A percentile compares a stretch with the other conserved stretches of the same genome.
phyloP scores from a whole-genome alignment of 1,284 basidiomycete genomes.

The Crucibulum cyathiforme region DNA sequence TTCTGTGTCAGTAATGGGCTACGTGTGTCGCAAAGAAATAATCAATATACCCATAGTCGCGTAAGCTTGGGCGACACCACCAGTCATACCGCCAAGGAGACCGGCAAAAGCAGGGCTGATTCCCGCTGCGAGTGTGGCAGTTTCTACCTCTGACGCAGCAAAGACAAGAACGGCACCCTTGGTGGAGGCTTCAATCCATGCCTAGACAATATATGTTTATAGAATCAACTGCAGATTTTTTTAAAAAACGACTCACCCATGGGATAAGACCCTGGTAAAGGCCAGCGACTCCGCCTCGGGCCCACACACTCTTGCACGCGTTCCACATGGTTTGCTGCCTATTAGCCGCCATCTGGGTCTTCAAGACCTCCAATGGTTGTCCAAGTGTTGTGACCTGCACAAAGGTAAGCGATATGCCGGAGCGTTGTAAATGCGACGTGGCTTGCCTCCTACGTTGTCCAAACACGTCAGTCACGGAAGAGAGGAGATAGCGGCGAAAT shows the following conservation, averaged over 20 bases:
- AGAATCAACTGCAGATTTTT: not conserved
- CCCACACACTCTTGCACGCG: conserved; percentile 88
- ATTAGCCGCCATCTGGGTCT: conserved; percentile 99
- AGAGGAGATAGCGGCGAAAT: conserved; percentile 5
- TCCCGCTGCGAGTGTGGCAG: conserved; percentile 67
- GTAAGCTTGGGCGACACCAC: conserved; percentile 98
- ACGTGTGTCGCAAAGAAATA: conserved; percentile 4
- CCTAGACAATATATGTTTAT: conserved; percentile 54
- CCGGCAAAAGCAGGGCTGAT: conserved; percentile 85
- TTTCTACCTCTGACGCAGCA: conserved; percentile 94
- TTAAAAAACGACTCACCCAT: conserved; percentile 69
- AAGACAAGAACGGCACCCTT: conserved; percentile 98
- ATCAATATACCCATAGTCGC: conserved; percentile 92
- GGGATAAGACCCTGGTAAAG: conserved; percentile 99
- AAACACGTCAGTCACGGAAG: conserved; percentile 17
- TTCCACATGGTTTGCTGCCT: conserved; percentile 89
- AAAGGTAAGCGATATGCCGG: conserved; percentile 1
- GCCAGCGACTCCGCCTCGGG: conserved; percentile 87
- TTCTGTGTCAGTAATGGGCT: conserved; percentile 8
- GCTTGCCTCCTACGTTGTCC: conserved; percentile 48
- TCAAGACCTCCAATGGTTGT: conserved; percentile 97
- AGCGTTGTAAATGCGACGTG: conserved; percentile 1
- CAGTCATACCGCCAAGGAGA: conserved; percentile 95
- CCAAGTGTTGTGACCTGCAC: conserved; percentile 92
- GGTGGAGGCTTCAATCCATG: conserved; percentile 99